Evolutionary conservation across 1,284 basidiomycete species (phyloP).

Genomic region (Leucoagaricus sp.): DNA sequence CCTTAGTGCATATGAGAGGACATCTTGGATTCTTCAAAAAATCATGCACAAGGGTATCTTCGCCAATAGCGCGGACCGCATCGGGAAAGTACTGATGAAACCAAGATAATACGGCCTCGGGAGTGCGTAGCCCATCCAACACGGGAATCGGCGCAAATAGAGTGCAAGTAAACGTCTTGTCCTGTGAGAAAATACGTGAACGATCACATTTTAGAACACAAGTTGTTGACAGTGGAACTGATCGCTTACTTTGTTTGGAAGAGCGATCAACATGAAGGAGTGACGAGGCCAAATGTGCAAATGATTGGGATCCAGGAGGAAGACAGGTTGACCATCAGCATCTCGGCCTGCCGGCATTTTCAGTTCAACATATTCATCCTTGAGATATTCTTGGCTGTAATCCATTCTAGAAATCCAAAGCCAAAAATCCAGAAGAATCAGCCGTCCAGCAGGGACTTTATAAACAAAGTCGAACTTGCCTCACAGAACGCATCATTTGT

Average conservation of each 20-base stretch:
- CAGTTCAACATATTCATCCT: constrained; percentile 95
- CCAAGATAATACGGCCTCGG: constrained; percentile 70
- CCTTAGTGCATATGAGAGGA: constrained; percentile 90
- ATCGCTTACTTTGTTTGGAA: constrained; percentile 84
- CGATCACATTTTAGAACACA: neutral
- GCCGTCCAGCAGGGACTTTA: constrained; percentile 21
- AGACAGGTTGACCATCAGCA: constrained; percentile 61
- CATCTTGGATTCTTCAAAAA: constrained; percentile 85
- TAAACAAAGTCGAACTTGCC: constrained; percentile 51
- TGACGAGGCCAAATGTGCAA: constrained; percentile 99
- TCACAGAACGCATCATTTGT: constrained; percentile 88
- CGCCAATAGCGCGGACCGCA: constrained; percentile 83
- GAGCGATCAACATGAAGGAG: constrained; percentile 98
- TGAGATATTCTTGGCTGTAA: constrained; percentile 93
- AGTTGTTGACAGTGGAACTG: constrained; percentile 6
- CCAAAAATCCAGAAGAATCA: too few species aligned
- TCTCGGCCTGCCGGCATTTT: constrained; percentile 85
- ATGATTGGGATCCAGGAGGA: constrained; percentile 90
- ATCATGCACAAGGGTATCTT: constrained; percentile 73
- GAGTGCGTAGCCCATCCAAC: constrained; percentile 67
- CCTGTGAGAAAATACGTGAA: constrained; percentile 44
- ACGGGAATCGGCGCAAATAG: constrained; percentile 88
- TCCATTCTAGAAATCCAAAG: constrained; percentile 83
- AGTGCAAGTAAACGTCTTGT: constrained; percentile 88
- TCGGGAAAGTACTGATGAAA: constrained; percentile 88